Evolutionary conservation across 257 asterid species (phyloP).

Genomic region (Eustoma russellianum): DNA sequence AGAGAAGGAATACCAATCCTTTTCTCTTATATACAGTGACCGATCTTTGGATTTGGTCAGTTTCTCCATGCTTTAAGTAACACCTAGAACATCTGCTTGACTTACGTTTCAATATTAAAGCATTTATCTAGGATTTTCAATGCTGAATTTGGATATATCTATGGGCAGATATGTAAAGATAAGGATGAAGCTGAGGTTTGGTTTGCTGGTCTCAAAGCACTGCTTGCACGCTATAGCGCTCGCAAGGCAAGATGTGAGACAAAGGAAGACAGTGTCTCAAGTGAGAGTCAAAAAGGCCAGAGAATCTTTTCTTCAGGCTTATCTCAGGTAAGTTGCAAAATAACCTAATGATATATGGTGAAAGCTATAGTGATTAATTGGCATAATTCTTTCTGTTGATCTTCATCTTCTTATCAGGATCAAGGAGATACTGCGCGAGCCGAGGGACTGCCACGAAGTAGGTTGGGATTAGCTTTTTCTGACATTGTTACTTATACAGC

Average conservation of each 20-base stretch:
- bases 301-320: slow-evolving; percentile 35
- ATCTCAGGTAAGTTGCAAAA: slow-evolving; percentile 31
- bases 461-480: slow-evolving; percentile 67
- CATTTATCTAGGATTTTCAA: neutral
- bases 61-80: slow-evolving; percentile 15
- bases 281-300: slow-evolving; percentile 40
- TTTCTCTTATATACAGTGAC: slow-evolving; percentile 70
- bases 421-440: slow-evolving; percentile 34
- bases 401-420: slow-evolving; percentile 34
- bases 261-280: slow-evolving; percentile 28
- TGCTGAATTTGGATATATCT: neutral
- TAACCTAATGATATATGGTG: neutral
- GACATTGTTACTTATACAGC: slow-evolving; percentile 63
- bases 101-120: too few species aligned
- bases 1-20: slow-evolving; percentile 93
- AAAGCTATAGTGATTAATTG: neutral
- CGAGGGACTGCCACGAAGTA: slow-evolving; percentile 43
- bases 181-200: slow-evolving; percentile 97
- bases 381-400: neutral
- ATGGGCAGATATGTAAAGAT: slow-evolving; percentile 78
- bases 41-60: slow-evolving; percentile 92
- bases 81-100: too few species aligned
- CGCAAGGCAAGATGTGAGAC: slow-evolving; percentile 40
- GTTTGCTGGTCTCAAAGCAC: slow-evolving; percentile 76
- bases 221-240: slow-evolving; percentile 45